Evolutionary conservation across 768 basidiomycete species (phyloP).

Genomic region (Saitozyma sp.): DNA sequence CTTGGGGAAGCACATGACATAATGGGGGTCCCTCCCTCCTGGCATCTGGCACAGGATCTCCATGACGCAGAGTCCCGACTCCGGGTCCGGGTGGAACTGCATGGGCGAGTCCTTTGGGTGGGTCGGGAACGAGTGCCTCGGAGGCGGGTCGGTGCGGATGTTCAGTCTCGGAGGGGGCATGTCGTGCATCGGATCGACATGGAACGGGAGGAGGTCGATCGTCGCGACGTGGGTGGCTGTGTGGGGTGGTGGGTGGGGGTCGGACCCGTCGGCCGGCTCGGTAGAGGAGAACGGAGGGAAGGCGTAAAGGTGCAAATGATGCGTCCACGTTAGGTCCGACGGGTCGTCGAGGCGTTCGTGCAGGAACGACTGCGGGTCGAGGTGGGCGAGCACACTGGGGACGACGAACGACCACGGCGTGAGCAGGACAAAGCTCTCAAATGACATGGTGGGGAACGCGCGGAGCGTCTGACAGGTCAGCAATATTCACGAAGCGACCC

Average conservation of each 20-base stretch:
- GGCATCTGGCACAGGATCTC: constrained; percentile 42
- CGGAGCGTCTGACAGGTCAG: constrained; percentile 29
- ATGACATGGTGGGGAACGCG: constrained; percentile 29
- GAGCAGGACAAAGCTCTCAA: constrained; percentile 42
- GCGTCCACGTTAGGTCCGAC: constrained; percentile 31
- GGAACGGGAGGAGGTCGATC: constrained; percentile 39
- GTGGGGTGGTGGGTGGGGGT: constrained; percentile 39
- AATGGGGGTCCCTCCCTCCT: constrained; percentile 24
- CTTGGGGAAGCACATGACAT: constrained; percentile 31
- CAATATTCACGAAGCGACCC: neutral
- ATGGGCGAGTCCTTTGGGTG: constrained; percentile 27
- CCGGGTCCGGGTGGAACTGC: constrained; percentile 39
- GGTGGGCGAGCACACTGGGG: constrained; percentile 34
- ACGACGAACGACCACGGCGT: constrained; percentile 38
- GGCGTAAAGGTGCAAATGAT: constrained; percentile 42
- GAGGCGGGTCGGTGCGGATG: constrained; percentile 50
- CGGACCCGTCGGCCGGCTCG: constrained; percentile 1
- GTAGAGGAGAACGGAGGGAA: constrained; percentile 38
- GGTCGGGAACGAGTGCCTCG: constrained; percentile 41
- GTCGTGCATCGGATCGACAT: constrained; percentile 20
- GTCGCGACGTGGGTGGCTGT: constrained; percentile 35
- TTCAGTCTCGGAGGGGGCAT: constrained; percentile 42
- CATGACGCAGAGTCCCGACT: constrained; percentile 40
- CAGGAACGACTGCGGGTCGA: constrained; percentile 25
- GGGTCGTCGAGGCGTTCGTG: constrained; percentile 33